Evolutionary conservation across 345 rosid genomes (phyloP), one percentile per base, ranked within the genome.

Genomic region (Aurinia saxatilis): DNA sequence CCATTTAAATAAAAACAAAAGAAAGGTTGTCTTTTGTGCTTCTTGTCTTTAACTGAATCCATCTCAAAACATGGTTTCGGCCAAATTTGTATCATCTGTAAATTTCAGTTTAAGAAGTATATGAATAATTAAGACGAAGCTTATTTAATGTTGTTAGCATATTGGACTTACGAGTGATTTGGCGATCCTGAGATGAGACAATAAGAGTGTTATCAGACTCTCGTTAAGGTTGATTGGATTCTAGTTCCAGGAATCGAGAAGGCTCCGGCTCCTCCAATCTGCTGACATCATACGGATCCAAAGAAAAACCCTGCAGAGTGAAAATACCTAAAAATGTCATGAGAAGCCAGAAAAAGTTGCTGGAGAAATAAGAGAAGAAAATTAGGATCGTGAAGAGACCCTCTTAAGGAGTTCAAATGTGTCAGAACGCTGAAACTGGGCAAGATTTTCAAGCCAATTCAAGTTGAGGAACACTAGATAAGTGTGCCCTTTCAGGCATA

Each of bases 391-490:
- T n/a, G n/a, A n/a, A 47, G 14, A 36, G 25, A 66, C 71, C 63
- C 46, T 2, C 56, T 12, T 3, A n/a, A 47, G 15, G 37, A 10
- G 6, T 29, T 56, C 4, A 33, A 47, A 37, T 29, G 48, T 15
- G 31, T 9, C 41, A 16, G 31, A 46, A n/a, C 12, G 30, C 40
- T 37, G 56, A 56, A 45, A 55, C 4, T 3, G 21, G 11, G 11
- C 39, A 7, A 55, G 10, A 12, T 35, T 37, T 5, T 25, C 52
- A 16, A 5, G 14, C 19, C 19, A 45, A 35, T 10, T 16, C 2
- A 65, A 16, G 6, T 23, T 45, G 11, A 66, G 49, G 70, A 36
- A 56, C 23, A 66, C 31, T 25, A 55, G 48, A 46, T 55, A 16
- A 46, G 14, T 9, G 31, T 54, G 30, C 25, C 38, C 46, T 44